phyloP scores from a whole-genome alignment of 306 rosid genomes.

The Prinsepia uniflora region DNA sequence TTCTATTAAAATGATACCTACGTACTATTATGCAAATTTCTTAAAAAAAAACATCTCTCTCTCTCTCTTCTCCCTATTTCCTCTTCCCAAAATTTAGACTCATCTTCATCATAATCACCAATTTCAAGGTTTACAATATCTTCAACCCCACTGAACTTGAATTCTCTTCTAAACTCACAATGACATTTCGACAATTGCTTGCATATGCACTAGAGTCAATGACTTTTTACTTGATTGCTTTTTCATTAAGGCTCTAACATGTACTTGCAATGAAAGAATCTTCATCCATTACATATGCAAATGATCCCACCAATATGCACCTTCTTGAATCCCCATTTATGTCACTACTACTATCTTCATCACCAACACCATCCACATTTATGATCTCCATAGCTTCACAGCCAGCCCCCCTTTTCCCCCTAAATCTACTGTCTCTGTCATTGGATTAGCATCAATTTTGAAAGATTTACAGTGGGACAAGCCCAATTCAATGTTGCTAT shows the following conservation, averaged over 20 bases:
- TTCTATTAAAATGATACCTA: no score
- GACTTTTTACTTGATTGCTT: slow-evolving; percentile 51
- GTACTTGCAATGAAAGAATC: slow-evolving; percentile 56
- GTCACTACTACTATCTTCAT: slow-evolving; percentile 28
- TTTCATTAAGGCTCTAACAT: slow-evolving; percentile 55
- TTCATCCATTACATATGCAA: slow-evolving; percentile 86
- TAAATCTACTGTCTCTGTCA: slow-evolving; percentile 15
- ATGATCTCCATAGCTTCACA: slow-evolving; percentile 81
- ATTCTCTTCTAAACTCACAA: slow-evolving; percentile 71
- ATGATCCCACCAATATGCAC: slow-evolving; percentile 91
- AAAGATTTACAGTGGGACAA: slow-evolving; percentile 34
- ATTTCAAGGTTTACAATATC: slow-evolving; percentile 16
- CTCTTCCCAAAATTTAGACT: no score
- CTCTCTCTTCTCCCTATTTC: no score
- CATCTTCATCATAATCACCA: not conserved
- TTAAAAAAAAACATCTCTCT: no score
- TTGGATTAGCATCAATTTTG: slow-evolving; percentile 31
- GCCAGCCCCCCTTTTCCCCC: slow-evolving; percentile 28
- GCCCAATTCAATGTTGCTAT: slow-evolving; percentile 38
- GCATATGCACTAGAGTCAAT: slow-evolving; percentile 53
- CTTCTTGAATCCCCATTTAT: slow-evolving; percentile 61
- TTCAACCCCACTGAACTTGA: slow-evolving; percentile 51
- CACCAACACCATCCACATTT: slow-evolving; percentile 47
- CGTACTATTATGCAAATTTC: no score
- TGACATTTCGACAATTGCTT: slow-evolving; percentile 87